Evolutionary conservation across 176 grass and related monocot species (phyloP).

Genomic region (Saccharum spontaneum): DNA sequence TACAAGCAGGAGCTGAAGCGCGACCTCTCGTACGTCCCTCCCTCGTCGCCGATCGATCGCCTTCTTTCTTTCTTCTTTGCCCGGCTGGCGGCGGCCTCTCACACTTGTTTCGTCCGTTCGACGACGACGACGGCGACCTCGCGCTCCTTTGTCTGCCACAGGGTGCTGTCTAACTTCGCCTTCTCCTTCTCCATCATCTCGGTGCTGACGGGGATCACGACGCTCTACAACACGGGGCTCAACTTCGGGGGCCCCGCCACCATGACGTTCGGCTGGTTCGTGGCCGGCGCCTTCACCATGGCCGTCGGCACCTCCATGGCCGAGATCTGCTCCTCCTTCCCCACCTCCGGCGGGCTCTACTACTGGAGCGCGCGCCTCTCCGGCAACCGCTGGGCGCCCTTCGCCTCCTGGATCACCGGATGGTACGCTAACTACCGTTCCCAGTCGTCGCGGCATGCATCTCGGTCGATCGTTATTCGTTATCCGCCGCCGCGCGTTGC

Average conservation of each 20-base stretch:
- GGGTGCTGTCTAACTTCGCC: slow-evolving; percentile 85
- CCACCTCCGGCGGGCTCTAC: slow-evolving; percentile 86
- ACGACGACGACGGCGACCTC: too few species aligned
- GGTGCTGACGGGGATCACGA: slow-evolving; percentile 87
- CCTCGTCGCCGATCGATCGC: background rate
- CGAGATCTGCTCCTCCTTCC: slow-evolving; percentile 97
- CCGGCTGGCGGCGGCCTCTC: background rate
- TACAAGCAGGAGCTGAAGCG: slow-evolving; percentile 98
- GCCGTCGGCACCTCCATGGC: slow-evolving; percentile 76
- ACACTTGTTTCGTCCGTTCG: too few species aligned
- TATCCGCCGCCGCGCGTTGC: too few species aligned
- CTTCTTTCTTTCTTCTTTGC: background rate
- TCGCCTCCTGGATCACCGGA: slow-evolving; percentile 88
- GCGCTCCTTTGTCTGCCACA: background rate
- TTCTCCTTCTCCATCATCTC: slow-evolving; percentile 98
- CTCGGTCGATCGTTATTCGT: too few species aligned
- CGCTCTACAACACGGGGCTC: slow-evolving; percentile 83
- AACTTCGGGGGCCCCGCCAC: slow-evolving; percentile 66
- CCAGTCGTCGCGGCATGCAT: too few species aligned
- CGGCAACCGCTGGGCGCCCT: slow-evolving; percentile 70
- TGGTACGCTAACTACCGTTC: slow-evolving; percentile 44
- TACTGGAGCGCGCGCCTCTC: slow-evolving; percentile 93
- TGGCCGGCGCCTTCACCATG: slow-evolving; percentile 81
- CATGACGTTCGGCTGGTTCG: slow-evolving; percentile 90
- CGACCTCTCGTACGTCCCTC: slow-evolving; percentile 68